Evolutionary conservation across 1,139 yeast genomes (phyloP), one percentile per base, ranked within the genome.

Genomic region (Yamadazyma diospyri): DNA sequence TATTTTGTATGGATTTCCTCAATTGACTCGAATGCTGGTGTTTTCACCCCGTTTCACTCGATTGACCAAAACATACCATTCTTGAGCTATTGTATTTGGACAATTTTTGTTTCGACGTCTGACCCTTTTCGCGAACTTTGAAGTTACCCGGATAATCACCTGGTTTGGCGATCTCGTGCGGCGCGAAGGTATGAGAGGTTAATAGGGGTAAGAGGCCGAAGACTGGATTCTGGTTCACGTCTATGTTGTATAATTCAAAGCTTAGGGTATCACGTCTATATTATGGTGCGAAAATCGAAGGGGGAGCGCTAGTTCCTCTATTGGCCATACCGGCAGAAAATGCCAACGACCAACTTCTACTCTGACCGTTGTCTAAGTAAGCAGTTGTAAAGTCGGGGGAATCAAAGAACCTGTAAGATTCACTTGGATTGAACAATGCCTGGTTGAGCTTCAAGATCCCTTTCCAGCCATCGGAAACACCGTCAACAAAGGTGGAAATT

Each of bases 341-440:
- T 0, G 96, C 84, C 45, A 88, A 64, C 32, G 88, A 76, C 97
- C 97, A 89, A 0, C 97, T 84, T 48, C 80, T 64, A 44, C 95
- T 81, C 66, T 87, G 94, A 3, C 98, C 98, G 37, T 78, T 78
- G 51, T 92, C 97, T 40, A 92, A 71, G 61, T 74, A 78, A 13
- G 57, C 53, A 11, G 40, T 31, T 13, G 30, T 29, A 30, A 42
- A 45, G 24, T 33, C 35, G 19, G 33, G 36, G 2, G 71, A 58
- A 5, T 80, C 60, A 59, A 92, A 92, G 61, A 81, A 89, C 2
- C 64, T 50, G 60, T 80, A 88, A 0, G 96, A 72, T 0, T 71
- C 38, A 30, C 52, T 41, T 1, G 97, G 85, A 53, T 89, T 87
- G 45, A 61, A 71, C 27, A 89, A 61, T 0, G 97, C 97, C 43